Conservation (phyloP, 2,329 filamentous ascomycete species). For the Chalaropsis thielavioides region DNA sequence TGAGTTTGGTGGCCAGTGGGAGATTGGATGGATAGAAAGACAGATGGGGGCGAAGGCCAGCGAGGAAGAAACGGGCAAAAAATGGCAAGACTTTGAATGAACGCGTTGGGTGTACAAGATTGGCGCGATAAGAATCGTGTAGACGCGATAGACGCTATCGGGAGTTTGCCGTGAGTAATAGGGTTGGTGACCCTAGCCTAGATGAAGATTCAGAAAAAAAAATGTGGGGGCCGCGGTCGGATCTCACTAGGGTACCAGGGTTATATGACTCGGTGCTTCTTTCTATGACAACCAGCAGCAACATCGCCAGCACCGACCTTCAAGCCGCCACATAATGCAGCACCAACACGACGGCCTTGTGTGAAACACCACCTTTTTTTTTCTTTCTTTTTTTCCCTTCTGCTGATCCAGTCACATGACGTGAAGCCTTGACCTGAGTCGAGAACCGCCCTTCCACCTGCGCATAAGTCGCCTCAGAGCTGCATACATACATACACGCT, state of each 20-base stretch:
- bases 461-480: neutral
- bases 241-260: neutral
- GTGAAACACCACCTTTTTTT: neutral
- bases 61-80: neutral
- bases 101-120: neutral
- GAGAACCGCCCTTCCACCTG: neutral
- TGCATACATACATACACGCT: too few species aligned
- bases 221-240: neutral
- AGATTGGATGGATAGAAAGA: neutral
- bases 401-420: neutral
- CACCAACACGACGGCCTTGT: neutral
- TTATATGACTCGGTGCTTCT: neutral
- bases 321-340: neutral
- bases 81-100: neutral
- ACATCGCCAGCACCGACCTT: neutral
- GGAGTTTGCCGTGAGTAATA: neutral
- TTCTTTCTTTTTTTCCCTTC: too few species aligned
- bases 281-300: neutral
- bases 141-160: conserved; percentile 1
- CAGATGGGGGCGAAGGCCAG: neutral
- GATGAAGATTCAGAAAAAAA: neutral
- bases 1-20: neutral
- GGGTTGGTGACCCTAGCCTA: neutral
- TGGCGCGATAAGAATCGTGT: neutral
- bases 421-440: neutral